A percentile compares a stretch with the other conserved stretches of the same genome.
Conservation (phyloP, 495 filamentous ascomycete species). For the Opeltia flavorubescens region DNA sequence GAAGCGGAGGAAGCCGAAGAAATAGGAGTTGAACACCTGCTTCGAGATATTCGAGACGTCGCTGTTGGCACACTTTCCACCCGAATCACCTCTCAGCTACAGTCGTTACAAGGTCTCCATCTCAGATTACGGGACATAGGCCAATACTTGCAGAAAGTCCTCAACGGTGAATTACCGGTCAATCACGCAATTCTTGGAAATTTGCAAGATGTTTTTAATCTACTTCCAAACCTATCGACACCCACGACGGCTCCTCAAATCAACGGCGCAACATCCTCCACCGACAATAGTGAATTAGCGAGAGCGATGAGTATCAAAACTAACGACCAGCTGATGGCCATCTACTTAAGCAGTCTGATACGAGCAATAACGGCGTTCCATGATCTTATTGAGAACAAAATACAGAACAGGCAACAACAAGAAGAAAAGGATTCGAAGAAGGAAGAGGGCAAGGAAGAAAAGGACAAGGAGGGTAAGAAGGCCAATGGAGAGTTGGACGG, state of each 20-base stretch:
- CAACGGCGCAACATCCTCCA: slow-evolving; percentile 33
- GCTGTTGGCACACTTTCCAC: slow-evolving; percentile 97
- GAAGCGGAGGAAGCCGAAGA: slow-evolving; percentile 98
- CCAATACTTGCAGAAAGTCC: slow-evolving; percentile 88
- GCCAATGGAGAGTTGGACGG: slow-evolving; percentile 14
- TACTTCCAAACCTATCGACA: slow-evolving; percentile 89
- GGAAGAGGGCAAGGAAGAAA: slow-evolving; percentile 47
- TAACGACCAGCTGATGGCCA: slow-evolving; percentile 96
- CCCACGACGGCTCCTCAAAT: slow-evolving; percentile 43
- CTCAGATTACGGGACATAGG: slow-evolving; percentile 91
- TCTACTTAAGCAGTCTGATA: slow-evolving; percentile 92
- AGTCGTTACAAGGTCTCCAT: slow-evolving; percentile 93
- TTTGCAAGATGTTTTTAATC: slow-evolving; percentile 97
- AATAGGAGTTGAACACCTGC: slow-evolving; percentile 94
- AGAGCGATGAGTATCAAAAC: slow-evolving; percentile 97
- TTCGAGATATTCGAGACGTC: slow-evolving; percentile 95
- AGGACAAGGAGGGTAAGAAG: slow-evolving; percentile 36
- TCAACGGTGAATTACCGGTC: slow-evolving; percentile 79
- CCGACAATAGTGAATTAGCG: slow-evolving; percentile 68
- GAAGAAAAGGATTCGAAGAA: slow-evolving; percentile 85
- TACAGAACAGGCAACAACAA: slow-evolving; percentile 93
- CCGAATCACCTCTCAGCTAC: slow-evolving; percentile 91
- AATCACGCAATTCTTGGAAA: slow-evolving; percentile 97
- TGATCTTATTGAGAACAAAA: slow-evolving; percentile 99
- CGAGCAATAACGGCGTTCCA: slow-evolving; percentile 97